These are phyloP conservation scores for Naganishia friedmannii DNA, from an alignment of 768 basidiomycete genomes.

Conservation along the genomic window DNA sequence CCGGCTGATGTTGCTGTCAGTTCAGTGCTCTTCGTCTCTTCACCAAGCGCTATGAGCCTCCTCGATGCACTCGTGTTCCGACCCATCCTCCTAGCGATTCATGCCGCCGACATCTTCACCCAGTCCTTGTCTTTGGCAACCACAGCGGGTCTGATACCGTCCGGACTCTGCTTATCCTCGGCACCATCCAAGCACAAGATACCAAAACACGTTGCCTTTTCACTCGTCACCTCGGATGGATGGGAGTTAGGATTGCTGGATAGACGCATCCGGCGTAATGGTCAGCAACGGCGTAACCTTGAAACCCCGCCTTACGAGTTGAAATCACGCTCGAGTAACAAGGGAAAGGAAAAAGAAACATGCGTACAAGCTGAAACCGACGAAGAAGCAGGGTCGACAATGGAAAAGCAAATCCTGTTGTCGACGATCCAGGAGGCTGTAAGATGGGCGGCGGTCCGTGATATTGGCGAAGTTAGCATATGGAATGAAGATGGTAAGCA, in stretches of 20 bases:
- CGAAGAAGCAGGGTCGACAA: not conserved
- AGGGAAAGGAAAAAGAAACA: not conserved
- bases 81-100: slow-evolving; percentile 8
- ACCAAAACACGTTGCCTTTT: slow-evolving; percentile 11
- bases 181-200: not conserved
- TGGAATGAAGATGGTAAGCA: slow-evolving; percentile 18
- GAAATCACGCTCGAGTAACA: not conserved
- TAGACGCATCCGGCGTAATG: not conserved
- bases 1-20: not conserved
- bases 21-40: no score
- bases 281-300: not conserved
- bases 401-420: not conserved
- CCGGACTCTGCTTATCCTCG: not conserved
- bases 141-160: not conserved
- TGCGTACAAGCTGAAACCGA: not conserved
- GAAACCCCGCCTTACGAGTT: no score
- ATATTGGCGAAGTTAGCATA: slow-evolving; percentile 2
- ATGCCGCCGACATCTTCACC: slow-evolving; percentile 11
- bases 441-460: not conserved
- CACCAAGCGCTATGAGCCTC: not conserved
- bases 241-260: not conserved
- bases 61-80: slow-evolving; percentile 19
- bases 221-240: slow-evolving; percentile 2
- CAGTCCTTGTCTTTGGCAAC: not conserved
- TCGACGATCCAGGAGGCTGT: not conserved